phyloP scores from a whole-genome alignment of 2,329 filamentous ascomycete species.

The Tolypocladium sp. region DNA sequence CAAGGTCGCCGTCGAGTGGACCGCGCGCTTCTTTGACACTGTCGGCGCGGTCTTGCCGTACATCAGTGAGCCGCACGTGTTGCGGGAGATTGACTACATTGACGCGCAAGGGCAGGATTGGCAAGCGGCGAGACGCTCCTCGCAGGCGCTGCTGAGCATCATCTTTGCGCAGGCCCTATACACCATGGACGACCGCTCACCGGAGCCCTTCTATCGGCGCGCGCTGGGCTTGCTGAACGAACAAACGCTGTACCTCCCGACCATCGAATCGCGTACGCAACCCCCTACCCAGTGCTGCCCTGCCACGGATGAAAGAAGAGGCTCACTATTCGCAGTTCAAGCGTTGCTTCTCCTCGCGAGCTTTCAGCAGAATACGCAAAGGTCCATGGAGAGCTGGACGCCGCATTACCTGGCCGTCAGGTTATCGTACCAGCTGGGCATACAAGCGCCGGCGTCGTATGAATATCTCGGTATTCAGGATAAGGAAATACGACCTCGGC shows the following conservation, averaged over 20 bases:
- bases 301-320: not conserved
- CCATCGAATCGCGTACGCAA: slow-evolving; percentile 9
- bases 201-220: slow-evolving; percentile 17
- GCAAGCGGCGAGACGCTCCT: slow-evolving; percentile 4
- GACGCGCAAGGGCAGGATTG: slow-evolving; percentile 1
- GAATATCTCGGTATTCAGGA: slow-evolving; percentile 10
- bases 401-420: slow-evolving; percentile 21
- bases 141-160: slow-evolving; percentile 15
- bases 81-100: slow-evolving; percentile 11
- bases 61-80: slow-evolving; percentile 10
- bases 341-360: slow-evolving; percentile 19
- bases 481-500: slow-evolving; percentile 14
- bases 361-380: slow-evolving; percentile 23
- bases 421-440: slow-evolving; percentile 21
- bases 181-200: slow-evolving; percentile 7
- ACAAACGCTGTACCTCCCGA: slow-evolving; percentile 12
- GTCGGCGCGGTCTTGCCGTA: slow-evolving; percentile 18
- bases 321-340: slow-evolving; percentile 14
- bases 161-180: slow-evolving; percentile 18
- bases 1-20: slow-evolving; percentile 10
- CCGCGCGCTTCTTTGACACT: slow-evolving; percentile 16
- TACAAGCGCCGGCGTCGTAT: slow-evolving; percentile 20
- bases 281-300: not conserved
- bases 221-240: slow-evolving; percentile 14
- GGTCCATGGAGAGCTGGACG: slow-evolving; percentile 21